phyloP scores from a whole-genome alignment of 1,284 basidiomycete genomes.

The Ustilago vetiveriae region DNA sequence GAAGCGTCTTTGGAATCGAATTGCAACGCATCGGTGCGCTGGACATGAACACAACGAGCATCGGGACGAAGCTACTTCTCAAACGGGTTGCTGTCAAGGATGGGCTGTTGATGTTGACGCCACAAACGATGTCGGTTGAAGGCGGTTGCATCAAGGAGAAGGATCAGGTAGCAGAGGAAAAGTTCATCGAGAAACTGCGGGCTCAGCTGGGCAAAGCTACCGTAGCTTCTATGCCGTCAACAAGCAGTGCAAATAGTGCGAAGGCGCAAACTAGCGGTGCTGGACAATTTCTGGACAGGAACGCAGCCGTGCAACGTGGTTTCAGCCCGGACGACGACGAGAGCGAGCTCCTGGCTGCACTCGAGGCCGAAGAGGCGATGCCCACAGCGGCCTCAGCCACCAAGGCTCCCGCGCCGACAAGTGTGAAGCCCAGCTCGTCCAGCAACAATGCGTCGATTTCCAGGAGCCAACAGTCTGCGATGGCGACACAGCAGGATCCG shows the following conservation, averaged over 20 bases:
- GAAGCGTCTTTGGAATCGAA: constrained; percentile 74
- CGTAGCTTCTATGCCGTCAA: background rate
- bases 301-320: background rate
- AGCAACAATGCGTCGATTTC: no score
- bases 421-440: background rate
- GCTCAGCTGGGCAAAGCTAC: constrained; percentile 22
- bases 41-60: constrained; percentile 42
- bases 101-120: constrained; percentile 26
- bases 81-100: constrained; percentile 22
- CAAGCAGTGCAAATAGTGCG: background rate
- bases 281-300: background rate
- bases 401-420: no score
- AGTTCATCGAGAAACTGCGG: constrained; percentile 25
- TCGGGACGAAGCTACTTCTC: constrained; percentile 39
- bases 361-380: constrained; percentile 28
- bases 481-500: constrained; percentile 13
- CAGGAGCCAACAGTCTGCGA: no score
- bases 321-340: constrained; percentile 42
- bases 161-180: constrained; percentile 17
- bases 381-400: background rate
- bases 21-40: constrained; percentile 21
- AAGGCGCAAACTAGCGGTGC: background rate
- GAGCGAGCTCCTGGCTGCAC: constrained; percentile 27
- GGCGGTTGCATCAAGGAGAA: constrained; percentile 26
- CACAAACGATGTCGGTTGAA: constrained; percentile 19